Evolutionary conservation across 2,329 filamentous ascomycete genomes (phyloP).

Genomic region (Pestalotiopsis sp.): DNA sequence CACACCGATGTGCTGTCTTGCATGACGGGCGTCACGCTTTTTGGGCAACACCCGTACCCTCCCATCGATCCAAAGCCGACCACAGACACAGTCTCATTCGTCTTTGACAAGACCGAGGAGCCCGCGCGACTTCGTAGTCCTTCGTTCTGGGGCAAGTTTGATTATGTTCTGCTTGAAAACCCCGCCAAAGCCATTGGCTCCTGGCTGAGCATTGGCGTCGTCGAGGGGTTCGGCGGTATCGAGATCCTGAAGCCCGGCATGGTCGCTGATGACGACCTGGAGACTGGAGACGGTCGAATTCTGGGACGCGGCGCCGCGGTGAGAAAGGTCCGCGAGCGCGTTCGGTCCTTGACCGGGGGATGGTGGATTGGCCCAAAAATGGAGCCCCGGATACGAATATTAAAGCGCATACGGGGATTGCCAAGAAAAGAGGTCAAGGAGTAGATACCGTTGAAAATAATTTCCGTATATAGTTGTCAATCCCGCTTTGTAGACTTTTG

Average conservation of each 20-base stretch:
- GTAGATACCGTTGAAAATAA: conserved; percentile 17
- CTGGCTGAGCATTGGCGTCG: conserved; percentile 60
- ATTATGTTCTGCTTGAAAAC: conserved; percentile 64
- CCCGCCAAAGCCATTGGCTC: conserved; percentile 45
- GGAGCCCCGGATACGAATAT: conserved; percentile 55
- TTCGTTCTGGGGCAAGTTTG: conserved; percentile 64
- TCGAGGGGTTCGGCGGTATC: conserved; percentile 61
- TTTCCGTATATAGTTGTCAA: neutral
- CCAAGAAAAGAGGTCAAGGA: conserved; percentile 29
- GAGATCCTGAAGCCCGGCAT: conserved; percentile 56
- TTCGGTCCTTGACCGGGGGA: conserved; percentile 54
- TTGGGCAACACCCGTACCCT: conserved; percentile 51
- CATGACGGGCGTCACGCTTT: conserved; percentile 73
- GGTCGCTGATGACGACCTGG: conserved; percentile 22
- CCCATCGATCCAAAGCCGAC: conserved; percentile 25
- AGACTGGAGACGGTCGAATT: conserved; percentile 30
- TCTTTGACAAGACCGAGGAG: conserved; percentile 68
- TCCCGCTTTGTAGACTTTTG: too few relatives aligned
- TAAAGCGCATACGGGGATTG: conserved; percentile 38
- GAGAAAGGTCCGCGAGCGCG: conserved; percentile 38
- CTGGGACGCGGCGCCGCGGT: conserved; percentile 50
- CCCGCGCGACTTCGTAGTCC: conserved; percentile 43
- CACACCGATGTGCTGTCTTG: conserved; percentile 70
- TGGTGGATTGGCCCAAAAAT: conserved; percentile 69
- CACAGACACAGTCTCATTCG: conserved; percentile 31